Conservation (phyloP, 257 asterid species). For the Agastache rugosa region DNA sequence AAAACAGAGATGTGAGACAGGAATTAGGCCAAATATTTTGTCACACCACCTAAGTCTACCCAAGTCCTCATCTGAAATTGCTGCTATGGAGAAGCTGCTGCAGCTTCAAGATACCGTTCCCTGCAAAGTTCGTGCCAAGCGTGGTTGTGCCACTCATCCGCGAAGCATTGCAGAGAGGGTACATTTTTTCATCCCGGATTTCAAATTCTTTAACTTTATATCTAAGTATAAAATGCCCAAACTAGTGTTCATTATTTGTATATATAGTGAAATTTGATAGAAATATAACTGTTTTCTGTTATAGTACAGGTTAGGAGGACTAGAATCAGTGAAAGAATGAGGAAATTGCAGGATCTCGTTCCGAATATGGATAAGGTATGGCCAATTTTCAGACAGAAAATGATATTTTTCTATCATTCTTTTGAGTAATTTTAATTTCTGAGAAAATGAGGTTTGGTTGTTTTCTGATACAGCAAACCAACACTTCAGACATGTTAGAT, state of each 20-base stretch:
- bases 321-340: constrained; percentile 91
- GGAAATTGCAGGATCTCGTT: constrained; percentile 86
- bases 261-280: not conserved
- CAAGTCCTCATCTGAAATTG: constrained; percentile 56
- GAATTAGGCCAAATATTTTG: constrained; percentile 50
- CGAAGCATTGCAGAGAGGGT: constrained; percentile 98
- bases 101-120: constrained; percentile 76
- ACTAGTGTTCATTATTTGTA: not conserved
- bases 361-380: constrained; percentile 95
- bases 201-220: not conserved
- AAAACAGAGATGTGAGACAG: constrained; percentile 51
- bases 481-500: constrained; percentile 94
- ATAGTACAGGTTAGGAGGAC: constrained; percentile 77
- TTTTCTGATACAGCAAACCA: constrained; percentile 78
- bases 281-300: not conserved
- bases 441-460: constrained; percentile 11
- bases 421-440: not conserved
- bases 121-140: constrained; percentile 86
- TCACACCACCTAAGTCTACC: constrained; percentile 78
- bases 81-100: constrained; percentile 69
- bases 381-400: not conserved
- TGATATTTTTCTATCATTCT: not conserved
- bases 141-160: constrained; percentile 97
- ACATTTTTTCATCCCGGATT: not conserved
- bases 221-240: not conserved